These are phyloP conservation scores for Talaromyces amestolkiae DNA, from an alignment of 2,329 filamentous ascomycete species.

Conservation along the genomic window DNA sequence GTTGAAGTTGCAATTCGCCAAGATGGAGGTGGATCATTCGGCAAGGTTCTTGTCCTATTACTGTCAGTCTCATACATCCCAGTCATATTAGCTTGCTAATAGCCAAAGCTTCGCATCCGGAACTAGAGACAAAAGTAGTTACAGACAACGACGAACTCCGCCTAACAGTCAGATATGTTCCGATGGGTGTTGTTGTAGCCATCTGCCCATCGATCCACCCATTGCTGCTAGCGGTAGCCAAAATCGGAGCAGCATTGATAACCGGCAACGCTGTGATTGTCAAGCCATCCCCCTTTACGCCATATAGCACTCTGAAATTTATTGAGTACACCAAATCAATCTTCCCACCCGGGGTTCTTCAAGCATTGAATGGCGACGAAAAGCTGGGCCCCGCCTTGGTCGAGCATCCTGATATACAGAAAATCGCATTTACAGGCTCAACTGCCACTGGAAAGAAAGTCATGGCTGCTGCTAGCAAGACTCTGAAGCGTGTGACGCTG, in stretches of 20 bases:
- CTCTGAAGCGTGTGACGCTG: slow-evolving; percentile 55
- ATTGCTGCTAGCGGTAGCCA: slow-evolving; percentile 43
- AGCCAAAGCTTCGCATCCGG: slow-evolving; percentile 21
- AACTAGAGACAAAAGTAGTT: slow-evolving; percentile 46
- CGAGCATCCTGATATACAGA: slow-evolving; percentile 54
- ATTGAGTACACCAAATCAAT: slow-evolving; percentile 50
- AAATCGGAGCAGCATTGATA: slow-evolving; percentile 51
- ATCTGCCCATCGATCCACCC: slow-evolving; percentile 55
- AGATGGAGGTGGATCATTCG: slow-evolving; percentile 21
- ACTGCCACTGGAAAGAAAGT: slow-evolving; percentile 51
- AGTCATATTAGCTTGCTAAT: neutral
- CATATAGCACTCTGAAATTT: slow-evolving; percentile 53
- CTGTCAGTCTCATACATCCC: slow-evolving; percentile 8
- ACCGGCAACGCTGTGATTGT: slow-evolving; percentile 58
- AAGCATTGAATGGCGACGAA: slow-evolving; percentile 55
- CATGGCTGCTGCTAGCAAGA: slow-evolving; percentile 50
- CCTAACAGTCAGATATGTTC: slow-evolving; percentile 46
- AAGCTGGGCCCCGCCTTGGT: slow-evolving; percentile 55
- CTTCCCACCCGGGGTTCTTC: slow-evolving; percentile 57
- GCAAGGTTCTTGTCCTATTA: slow-evolving; percentile 19
- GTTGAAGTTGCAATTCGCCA: slow-evolving; percentile 19
- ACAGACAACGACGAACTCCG: slow-evolving; percentile 44
- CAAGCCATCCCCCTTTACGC: slow-evolving; percentile 57
- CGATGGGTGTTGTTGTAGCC: slow-evolving; percentile 48
- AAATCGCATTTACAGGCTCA: slow-evolving; percentile 60